Percentiles rank a stretch among this genome's conserved stretches.
phyloP scores from a whole-genome alignment of 192 early-diverging fungal genomes.

The Rhizophagus prolifer region DNA sequence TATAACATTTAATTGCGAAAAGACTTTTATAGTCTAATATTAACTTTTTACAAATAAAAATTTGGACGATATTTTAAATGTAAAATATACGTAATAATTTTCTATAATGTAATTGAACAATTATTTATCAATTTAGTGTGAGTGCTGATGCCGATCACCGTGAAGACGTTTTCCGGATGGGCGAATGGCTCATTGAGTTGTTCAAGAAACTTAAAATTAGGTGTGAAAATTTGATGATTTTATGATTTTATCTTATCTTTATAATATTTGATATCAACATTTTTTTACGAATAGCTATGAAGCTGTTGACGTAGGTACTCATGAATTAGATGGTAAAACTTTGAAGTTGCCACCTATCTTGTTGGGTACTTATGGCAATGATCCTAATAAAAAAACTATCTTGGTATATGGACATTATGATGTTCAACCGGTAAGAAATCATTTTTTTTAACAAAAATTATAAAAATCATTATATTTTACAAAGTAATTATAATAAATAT shows the following conservation, averaged over 20 bases:
- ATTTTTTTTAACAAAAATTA: too few relatives aligned
- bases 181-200: constrained; percentile 77
- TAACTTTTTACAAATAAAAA: neutral
- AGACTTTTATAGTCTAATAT: neutral
- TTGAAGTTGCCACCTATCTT: constrained; percentile 90
- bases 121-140: constrained; percentile 49
- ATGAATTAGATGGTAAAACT: constrained; percentile 73
- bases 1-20: neutral
- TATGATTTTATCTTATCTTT: neutral
- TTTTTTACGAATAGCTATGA: constrained; percentile 42
- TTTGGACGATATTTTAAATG: too few relatives aligned
- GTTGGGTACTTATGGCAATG: constrained; percentile 86
- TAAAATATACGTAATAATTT: too few relatives aligned
- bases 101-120: too few relatives aligned
- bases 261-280: neutral
- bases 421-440: constrained; percentile 82
- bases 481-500: neutral
- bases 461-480: neutral
- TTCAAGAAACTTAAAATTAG: constrained; percentile 71
- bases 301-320: constrained; percentile 75
- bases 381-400: constrained; percentile 92
- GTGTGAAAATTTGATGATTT: constrained; percentile 43
- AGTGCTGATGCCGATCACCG: constrained; percentile 74
- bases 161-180: constrained; percentile 85
- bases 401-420: constrained; percentile 98